Evolutionary conservation across 2,329 filamentous ascomycete species (phyloP).

Genomic region (Fusarium camptoceras): DNA sequence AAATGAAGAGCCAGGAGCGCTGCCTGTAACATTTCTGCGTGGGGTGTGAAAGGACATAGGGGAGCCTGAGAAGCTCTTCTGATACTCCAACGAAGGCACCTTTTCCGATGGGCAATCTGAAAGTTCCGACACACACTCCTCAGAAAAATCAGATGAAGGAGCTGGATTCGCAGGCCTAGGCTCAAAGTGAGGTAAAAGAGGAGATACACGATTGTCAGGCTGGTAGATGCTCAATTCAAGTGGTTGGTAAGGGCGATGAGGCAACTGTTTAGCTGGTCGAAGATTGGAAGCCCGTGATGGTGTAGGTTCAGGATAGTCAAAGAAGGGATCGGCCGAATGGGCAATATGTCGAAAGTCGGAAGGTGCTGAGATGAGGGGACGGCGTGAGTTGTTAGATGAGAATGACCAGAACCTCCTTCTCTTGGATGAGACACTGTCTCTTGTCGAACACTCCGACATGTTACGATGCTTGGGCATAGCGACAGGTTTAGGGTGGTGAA

Average conservation of each 20-base stretch:
- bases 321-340: conserved; percentile 58
- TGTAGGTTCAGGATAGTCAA: conserved; percentile 39
- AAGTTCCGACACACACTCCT: conserved; percentile 48
- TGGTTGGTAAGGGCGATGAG: conserved; percentile 60
- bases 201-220: conserved; percentile 60
- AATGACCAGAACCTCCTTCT: conserved; percentile 61
- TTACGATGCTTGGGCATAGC: conserved; percentile 39
- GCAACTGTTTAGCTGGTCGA: conserved; percentile 41
- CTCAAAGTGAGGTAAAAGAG: conserved; percentile 66
- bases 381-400: conserved; percentile 57
- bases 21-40: conserved; percentile 54
- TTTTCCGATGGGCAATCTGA: conserved; percentile 38
- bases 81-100: conserved; percentile 50
- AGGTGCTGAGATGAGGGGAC: conserved; percentile 69
- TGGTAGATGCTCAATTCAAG: conserved; percentile 68
- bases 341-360: conserved; percentile 70
- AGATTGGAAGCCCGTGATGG: conserved; percentile 41
- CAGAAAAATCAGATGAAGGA: conserved; percentile 52
- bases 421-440: conserved; percentile 58
- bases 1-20: conserved; percentile 38
- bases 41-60: conserved; percentile 67
- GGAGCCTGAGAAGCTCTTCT: conserved; percentile 60
- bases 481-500: conserved; percentile 46
- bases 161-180: conserved; percentile 50
- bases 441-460: conserved; percentile 47